These are phyloP conservation scores for Diospyros lotus DNA, from an alignment of 148 eudicot species.

Conservation along the genomic window DNA sequence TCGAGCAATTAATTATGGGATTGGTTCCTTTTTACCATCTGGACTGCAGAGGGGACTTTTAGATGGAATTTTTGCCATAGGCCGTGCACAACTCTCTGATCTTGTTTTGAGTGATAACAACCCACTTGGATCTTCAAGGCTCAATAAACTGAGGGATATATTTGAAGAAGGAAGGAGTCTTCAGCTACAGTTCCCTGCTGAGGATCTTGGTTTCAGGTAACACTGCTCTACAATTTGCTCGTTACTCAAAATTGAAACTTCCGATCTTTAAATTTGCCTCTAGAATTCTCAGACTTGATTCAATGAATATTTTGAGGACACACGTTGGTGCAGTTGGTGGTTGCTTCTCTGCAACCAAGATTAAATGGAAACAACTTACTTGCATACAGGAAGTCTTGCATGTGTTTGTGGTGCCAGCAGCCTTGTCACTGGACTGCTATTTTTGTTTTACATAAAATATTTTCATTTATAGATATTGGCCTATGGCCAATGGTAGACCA, in stretches of 20 bases:
- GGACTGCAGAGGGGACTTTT: constrained; percentile 60
- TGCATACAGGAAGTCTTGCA: no score
- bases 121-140: constrained; percentile 82
- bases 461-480: no score
- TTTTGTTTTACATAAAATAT: no score
- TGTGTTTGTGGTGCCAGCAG: no score
- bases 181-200: constrained; percentile 98
- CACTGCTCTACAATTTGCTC: neutral
- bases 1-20: constrained; percentile 48
- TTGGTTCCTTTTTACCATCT: constrained; percentile 70
- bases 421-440: no score
- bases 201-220: constrained; percentile 97
- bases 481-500: no score
- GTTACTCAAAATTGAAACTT: neutral
- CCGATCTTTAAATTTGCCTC: neutral
- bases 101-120: constrained; percentile 69
- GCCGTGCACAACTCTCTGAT: constrained; percentile 85
- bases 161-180: constrained; percentile 98
- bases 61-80: constrained; percentile 79
- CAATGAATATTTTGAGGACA: neutral
- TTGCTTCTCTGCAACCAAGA: no score
- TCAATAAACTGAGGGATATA: constrained; percentile 60
- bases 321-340: no score
- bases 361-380: no score
- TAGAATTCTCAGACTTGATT: neutral